Evolutionary conservation across 2,329 filamentous ascomycete genomes (phyloP).

Genomic region (Aspergillus pseudoglaucus): DNA sequence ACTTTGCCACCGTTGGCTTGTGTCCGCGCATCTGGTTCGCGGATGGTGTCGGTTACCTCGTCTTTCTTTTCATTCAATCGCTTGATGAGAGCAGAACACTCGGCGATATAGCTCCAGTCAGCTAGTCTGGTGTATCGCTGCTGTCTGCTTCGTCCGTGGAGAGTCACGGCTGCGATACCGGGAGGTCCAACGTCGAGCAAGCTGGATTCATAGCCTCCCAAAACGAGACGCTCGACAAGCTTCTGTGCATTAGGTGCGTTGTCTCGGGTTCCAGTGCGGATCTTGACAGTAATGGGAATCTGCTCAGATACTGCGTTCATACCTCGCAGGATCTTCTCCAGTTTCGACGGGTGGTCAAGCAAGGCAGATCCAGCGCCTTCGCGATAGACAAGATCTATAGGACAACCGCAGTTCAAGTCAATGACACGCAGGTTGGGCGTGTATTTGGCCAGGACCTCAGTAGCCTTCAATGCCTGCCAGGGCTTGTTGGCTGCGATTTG

Average conservation of each 20-base stretch:
- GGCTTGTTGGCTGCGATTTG: slow-evolving; percentile 92
- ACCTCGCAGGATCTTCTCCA: slow-evolving; percentile 89
- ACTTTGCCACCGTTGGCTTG: slow-evolving; percentile 65
- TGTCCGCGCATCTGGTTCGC: slow-evolving; percentile 68
- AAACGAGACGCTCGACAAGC: slow-evolving; percentile 72
- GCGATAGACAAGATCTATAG: slow-evolving; percentile 88
- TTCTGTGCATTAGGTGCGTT: slow-evolving; percentile 72
- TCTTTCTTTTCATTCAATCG: slow-evolving; percentile 65
- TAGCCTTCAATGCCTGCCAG: slow-evolving; percentile 81
- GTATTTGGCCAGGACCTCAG: slow-evolving; percentile 69
- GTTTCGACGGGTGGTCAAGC: slow-evolving; percentile 77
- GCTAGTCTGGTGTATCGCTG: slow-evolving; percentile 87
- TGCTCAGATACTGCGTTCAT: slow-evolving; percentile 93
- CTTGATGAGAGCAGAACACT: slow-evolving; percentile 79
- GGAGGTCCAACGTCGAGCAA: slow-evolving; percentile 62
- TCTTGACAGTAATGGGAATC: slow-evolving; percentile 89
- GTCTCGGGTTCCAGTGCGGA: slow-evolving; percentile 83
- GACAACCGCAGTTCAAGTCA: slow-evolving; percentile 94
- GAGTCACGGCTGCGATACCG: slow-evolving; percentile 88
- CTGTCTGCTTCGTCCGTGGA: slow-evolving; percentile 88
- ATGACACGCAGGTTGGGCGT: slow-evolving; percentile 82
- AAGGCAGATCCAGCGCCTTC: slow-evolving; percentile 84
- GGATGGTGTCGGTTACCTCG: slow-evolving; percentile 64
- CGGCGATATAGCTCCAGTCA: slow-evolving; percentile 93
- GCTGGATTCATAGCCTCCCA: slow-evolving; percentile 68